Evolutionary conservation across 2,329 filamentous ascomycete species (phyloP).

Genomic region (Fusarium sp.): DNA sequence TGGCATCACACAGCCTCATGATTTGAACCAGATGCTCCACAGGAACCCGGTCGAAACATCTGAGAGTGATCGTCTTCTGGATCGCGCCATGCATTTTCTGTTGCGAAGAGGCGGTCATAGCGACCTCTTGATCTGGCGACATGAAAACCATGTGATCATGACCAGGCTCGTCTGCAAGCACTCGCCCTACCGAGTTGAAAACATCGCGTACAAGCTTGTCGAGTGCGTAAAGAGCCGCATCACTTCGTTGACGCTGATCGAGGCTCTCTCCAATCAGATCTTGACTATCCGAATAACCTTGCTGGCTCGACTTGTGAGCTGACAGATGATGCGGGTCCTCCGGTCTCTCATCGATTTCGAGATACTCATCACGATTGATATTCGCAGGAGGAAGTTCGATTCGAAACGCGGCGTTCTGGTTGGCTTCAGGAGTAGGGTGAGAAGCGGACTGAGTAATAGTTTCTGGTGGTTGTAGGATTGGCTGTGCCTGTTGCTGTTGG

Average conservation of each 20-base stretch:
- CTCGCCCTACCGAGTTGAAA: conserved; percentile 82
- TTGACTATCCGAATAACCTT: conserved; percentile 66
- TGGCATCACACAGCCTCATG: conserved; percentile 84
- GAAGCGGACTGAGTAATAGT: conserved; percentile 18
- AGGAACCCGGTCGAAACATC: conserved; percentile 79
- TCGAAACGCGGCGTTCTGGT: conserved; percentile 55
- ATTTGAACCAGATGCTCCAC: conserved; percentile 81
- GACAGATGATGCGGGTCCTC: conserved; percentile 66
- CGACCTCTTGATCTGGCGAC: conserved; percentile 72
- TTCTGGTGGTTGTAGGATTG: conserved; percentile 17
- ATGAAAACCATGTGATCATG: conserved; percentile 69
- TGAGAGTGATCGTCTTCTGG: conserved; percentile 78
- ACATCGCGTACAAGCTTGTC: conserved; percentile 79
- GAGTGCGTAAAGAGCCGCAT: conserved; percentile 80
- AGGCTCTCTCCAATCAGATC: conserved; percentile 73
- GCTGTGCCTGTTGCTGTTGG: conserved; percentile 25
- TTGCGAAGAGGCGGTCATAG: conserved; percentile 78
- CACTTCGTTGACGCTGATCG: conserved; percentile 86
- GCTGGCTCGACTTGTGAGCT: conserved; percentile 67
- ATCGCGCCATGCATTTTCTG: conserved; percentile 81
- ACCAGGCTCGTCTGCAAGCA: conserved; percentile 69
- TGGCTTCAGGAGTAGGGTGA: conserved; percentile 16
- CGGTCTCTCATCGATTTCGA: conserved; percentile 62
- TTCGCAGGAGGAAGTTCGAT: conserved; percentile 64
- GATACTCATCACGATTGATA: conserved; percentile 69